Percentiles rank a stretch among this genome's conserved stretches.
Conservation (phyloP, 2,329 filamentous ascomycete species). For the Rutstroemia sydowiana region DNA sequence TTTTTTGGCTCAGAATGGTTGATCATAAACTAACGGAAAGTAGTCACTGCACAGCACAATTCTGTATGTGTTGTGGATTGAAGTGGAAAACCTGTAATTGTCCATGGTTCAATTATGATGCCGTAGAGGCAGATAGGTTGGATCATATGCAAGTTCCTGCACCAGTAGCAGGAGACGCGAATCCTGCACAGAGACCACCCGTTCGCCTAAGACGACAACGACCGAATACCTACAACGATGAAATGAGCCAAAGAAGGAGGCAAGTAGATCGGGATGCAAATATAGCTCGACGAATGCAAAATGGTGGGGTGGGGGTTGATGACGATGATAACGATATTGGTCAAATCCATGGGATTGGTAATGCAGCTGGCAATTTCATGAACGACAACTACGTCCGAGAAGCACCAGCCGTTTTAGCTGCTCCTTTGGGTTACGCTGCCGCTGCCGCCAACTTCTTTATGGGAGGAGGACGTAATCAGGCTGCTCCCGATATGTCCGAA, state of each 20-base stretch:
- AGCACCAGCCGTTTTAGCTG: slow-evolving; percentile 30
- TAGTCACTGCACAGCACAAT: slow-evolving; percentile 72
- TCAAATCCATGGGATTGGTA: slow-evolving; percentile 38
- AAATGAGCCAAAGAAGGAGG: slow-evolving; percentile 32
- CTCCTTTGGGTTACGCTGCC: slow-evolving; percentile 26
- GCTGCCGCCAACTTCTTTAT: slow-evolving; percentile 30
- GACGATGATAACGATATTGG: slow-evolving; percentile 38
- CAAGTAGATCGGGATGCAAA: slow-evolving; percentile 41
- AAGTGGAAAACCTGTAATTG: slow-evolving; percentile 83
- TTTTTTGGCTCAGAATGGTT: neutral
- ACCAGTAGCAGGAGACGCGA: slow-evolving; percentile 4
- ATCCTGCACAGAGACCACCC: slow-evolving; percentile 28
- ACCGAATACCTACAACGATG: slow-evolving; percentile 30
- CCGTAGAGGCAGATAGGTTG: slow-evolving; percentile 45
- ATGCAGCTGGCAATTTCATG: slow-evolving; percentile 50
- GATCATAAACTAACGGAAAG: slow-evolving; percentile 11
- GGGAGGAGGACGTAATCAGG: slow-evolving; percentile 20
- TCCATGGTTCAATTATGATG: slow-evolving; percentile 66
- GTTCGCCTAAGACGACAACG: slow-evolving; percentile 29
- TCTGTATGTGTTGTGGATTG: slow-evolving; percentile 77
- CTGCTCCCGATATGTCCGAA: slow-evolving; percentile 14
- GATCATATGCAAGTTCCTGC: slow-evolving; percentile 45
- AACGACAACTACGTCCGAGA: slow-evolving; percentile 48
- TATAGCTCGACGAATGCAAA: slow-evolving; percentile 44
- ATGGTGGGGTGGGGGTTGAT: slow-evolving; percentile 30